phyloP scores from a whole-genome alignment of 1,284 basidiomycete species.

The Dichomitus squalens region DNA sequence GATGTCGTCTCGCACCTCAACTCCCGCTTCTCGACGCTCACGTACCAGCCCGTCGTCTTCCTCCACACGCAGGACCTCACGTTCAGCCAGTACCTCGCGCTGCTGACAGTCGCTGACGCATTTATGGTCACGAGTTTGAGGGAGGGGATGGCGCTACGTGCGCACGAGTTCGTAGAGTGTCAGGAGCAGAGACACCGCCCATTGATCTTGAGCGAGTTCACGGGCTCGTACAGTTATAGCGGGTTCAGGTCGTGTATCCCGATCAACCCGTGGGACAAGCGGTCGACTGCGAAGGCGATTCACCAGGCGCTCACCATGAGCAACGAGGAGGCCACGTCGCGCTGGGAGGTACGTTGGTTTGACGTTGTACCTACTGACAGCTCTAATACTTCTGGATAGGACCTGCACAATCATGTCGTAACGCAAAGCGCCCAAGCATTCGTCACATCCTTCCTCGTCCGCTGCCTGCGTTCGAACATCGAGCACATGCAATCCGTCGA shows the following conservation, averaged over 20 bases:
- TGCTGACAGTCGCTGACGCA: conserved; percentile 84
- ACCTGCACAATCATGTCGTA: conserved; percentile 84
- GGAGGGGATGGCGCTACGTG: conserved; percentile 85
- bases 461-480: conserved; percentile 69
- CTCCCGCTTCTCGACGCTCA: conserved; percentile 79
- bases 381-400: conserved; percentile 36
- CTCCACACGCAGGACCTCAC: conserved; percentile 86
- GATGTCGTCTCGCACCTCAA: conserved; percentile 84
- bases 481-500: conserved; percentile 54
- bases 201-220: conserved; percentile 83
- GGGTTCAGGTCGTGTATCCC: conserved; percentile 86
- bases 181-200: conserved; percentile 72
- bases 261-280: conserved; percentile 82
- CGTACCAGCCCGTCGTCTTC: conserved; percentile 89
- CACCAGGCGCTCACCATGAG: conserved; percentile 78
- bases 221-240: conserved; percentile 83
- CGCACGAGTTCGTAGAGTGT: conserved; percentile 86
- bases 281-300: conserved; percentile 77
- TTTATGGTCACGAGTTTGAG: conserved; percentile 84
- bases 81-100: conserved; percentile 83
- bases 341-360: conserved; percentile 68
- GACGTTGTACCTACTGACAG: neutral
- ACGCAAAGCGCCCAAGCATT: conserved; percentile 88
- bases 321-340: conserved; percentile 67
- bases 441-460: conserved; percentile 77